Evolutionary conservation across 2,329 filamentous ascomycete species (phyloP), one percentile per base, ranked within the genome.

Genomic region (Aspergillus sp.): DNA sequence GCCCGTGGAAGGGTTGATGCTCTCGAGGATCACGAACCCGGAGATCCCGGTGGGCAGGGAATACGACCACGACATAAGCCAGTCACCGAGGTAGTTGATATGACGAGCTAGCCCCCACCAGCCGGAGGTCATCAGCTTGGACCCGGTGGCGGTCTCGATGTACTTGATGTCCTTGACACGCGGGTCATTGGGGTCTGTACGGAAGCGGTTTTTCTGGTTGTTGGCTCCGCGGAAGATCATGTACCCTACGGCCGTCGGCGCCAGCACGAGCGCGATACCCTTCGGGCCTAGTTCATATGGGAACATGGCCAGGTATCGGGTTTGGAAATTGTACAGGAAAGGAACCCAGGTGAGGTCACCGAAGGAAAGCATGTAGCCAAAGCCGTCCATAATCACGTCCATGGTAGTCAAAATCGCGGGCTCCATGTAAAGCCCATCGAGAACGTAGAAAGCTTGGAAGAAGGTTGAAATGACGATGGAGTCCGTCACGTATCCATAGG

Each of bases 31-130:
- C 41, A 87, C 79, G 73, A 93, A 96, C 12, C 93, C 93, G 0
- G 92, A 89, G 59, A 96, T 73, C 1, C 90, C 90, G 0, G 93
- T 96, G 1, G 93, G 93, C 44, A 97, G 81, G 64, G 87, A 91
- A 76, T 95, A 97, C 0, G 91, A 87, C 91, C 91, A 97, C 8
- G 89, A 86, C 85, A 96, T 93, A 64, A 95, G 82, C 93, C 93
- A 97, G 78, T 98, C 93, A 52, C 93, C 93, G 1, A 96, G 77
- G 76, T 98, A 97, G 79, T 97, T 98, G 82, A 97, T 93, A 76
- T 98, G 93, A 43, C 93, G 86, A 0, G 93, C 90, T 21, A 86
- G 81, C 44, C 93, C 93, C 93, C 93, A 97, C 93, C 93, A 98
- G 56, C 93, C 93, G 0, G 90, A 89, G 3, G 87, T 87, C 63